Conservation (phyloP, 164 flowering plant genomes). For the Tetracentron sinense region DNA sequence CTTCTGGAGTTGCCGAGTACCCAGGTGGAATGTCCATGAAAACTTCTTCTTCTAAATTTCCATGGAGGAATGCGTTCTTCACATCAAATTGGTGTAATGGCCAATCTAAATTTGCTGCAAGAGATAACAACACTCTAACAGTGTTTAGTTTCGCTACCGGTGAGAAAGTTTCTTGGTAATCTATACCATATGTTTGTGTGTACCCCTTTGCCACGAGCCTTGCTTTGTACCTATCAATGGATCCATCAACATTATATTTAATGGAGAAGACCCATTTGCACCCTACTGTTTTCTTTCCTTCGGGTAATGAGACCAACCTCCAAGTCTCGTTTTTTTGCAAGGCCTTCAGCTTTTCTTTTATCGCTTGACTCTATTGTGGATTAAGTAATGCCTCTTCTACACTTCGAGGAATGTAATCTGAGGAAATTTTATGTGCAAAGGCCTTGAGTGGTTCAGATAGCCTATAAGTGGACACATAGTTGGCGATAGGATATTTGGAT, state of each 20-base stretch:
- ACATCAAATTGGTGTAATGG: too few species aligned
- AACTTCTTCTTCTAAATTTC: too few species aligned
- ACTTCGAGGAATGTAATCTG: not conserved
- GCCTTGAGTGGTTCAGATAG: not conserved
- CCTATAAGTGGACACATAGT: slow-evolving; percentile 1
- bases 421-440: not conserved
- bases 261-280: too few species aligned
- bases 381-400: not conserved
- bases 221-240: too few species aligned
- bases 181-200: too few species aligned
- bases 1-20: not conserved
- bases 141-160: too few species aligned
- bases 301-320: not conserved
- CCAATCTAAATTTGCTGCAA: too few species aligned
- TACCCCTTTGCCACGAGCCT: too few species aligned
- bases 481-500: not conserved
- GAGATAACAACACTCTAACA: too few species aligned
- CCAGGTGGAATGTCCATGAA: not conserved
- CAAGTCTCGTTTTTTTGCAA: not conserved
- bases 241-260: too few species aligned
- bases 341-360: not conserved
- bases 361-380: not conserved
- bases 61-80: too few species aligned
- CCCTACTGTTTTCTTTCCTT: slow-evolving; percentile 1
- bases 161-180: too few species aligned